Conservation (phyloP, 2,329 filamentous ascomycete genomes). For the Ceratocystis albifundus region DNA sequence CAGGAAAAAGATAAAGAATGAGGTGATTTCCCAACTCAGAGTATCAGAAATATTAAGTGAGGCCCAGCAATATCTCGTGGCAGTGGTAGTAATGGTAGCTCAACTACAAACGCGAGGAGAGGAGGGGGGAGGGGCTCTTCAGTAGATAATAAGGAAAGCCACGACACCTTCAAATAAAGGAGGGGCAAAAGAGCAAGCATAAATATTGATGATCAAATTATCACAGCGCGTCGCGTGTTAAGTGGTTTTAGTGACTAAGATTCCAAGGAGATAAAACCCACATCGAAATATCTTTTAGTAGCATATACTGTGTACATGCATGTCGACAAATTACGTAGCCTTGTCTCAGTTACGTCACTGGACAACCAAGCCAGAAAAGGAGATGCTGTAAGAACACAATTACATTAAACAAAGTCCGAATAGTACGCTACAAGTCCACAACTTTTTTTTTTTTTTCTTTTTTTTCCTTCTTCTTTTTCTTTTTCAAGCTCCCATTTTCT, state of each 20-base stretch:
- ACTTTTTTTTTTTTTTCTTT: too few relatives aligned
- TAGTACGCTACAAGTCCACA: background rate
- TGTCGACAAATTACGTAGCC: background rate
- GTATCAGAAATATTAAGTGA: background rate
- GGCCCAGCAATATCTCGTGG: background rate
- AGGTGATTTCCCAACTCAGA: background rate
- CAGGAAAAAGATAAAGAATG: background rate
- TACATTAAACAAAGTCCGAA: background rate
- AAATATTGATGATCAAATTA: background rate
- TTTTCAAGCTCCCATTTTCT: background rate
- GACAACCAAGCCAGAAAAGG: background rate
- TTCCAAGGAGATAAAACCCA: too few relatives aligned
- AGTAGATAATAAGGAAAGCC: background rate
- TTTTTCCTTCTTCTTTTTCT: too few relatives aligned
- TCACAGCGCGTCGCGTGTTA: constrained; percentile 22
- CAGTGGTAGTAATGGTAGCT: background rate
- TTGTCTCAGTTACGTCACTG: background rate
- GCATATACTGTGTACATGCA: background rate
- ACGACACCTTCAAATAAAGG: constrained; percentile 13
- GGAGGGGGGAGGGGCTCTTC: too few relatives aligned
- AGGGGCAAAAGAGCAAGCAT: constrained; percentile 17
- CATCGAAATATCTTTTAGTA: background rate
- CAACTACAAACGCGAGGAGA: background rate
- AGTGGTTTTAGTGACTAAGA: constrained; percentile 15
- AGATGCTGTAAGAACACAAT: background rate